Base-by-base conservation (phyloP, 2,329 filamentous ascomycete genomes). In the Cladosporium sp. region DNA sequence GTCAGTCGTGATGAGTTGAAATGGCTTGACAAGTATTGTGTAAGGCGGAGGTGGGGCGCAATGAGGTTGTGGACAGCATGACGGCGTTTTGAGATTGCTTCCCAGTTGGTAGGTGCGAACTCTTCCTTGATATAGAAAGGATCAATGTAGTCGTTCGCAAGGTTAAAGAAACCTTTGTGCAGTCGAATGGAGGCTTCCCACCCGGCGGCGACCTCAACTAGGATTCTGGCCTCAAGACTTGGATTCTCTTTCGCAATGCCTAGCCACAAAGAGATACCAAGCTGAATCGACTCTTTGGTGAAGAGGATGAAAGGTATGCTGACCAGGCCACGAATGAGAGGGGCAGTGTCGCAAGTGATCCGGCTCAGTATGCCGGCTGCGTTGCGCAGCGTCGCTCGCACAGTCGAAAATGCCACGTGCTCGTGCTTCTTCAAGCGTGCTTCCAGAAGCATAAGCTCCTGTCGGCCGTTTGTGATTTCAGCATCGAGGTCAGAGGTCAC, bases 161-260 rank as follows among this genome's bases (percentile, higher is more conserved):
- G 79, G 70, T 87, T 90, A 75, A 99, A 99, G 20, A 97, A 81
- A 11, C 94, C 94, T 55, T 88, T 82, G 62, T 84, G 85, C 66
- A 84, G 87, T 60, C 89, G 83, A 47, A 97, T 86, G 3, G 89
- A 94, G 59, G 83, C 80, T 73, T 97, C 93, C 90, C 93, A 99
- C 63, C 93, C 89, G 69, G 94, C 88, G 9, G 89, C 88, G 66
- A 97, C 90, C 71, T 96, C 91, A 55, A 86, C 87, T 34, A 99
- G 76, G 58, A 99, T 85, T 61, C 92, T 87, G 8, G 93, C 84
- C 73, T 96, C 92, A 74, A 97, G 87, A 58, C 84, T 84, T 2
- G 92, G 90, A 68, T 96, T 97, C 72, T 99, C 94, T 67, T 97
- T 94, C 69, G 97, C 95, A 14, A 97, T 90, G 25, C 94, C 94